Evolutionary conservation across 305 asterid species (phyloP), one percentile per base, ranked within the genome.

Genomic region (Fraxinus angustifolia): DNA sequence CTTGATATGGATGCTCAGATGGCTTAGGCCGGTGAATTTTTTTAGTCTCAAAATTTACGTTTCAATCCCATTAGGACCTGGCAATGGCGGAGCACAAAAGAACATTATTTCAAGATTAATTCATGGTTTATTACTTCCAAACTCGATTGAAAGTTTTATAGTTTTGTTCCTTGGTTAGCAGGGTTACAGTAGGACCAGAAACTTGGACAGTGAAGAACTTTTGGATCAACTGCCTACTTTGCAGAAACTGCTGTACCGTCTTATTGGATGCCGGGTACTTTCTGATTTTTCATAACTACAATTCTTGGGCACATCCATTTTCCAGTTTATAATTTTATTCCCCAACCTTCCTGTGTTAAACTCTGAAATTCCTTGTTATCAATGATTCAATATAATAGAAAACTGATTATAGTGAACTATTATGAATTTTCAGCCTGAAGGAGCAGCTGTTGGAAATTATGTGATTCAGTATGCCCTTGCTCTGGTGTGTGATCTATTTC

Each of bases 261-360:
- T 58, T 58, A 8, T 8, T 58, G 70, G 70, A 58, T 58, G 70
- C 30, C 70, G 31, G 14, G 70, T 58, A 58, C 70, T 2, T 21
- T 58, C 14, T 58, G 31, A 19, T 58, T 58, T 58, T 58, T 58
- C 31, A 58, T 19, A 19, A 58, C 70, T 21, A 58, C 30, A 21
- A 19, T 58, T 19, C 70, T 58, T 58, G 31, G 31, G 30, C 31
- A 21, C 31, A 19, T 58, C 70, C 70, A 58, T 19, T 58, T 58
- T 58, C 70, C 38, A 67, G 31, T 10, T 65, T 50, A 34, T 77
- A 65, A 11, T 77, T 73, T 40, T 86, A 48, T 83, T 65, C 31
- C 48, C 97, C 92, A 7, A 21, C 70, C 12, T 19, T 58, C 70
- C 1, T 58, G 31, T 8, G 70, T 30, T 58, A 58, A 58, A 58